Evolutionary conservation across 805 yeast species (phyloP), one percentile per base, ranked within the genome.

Genomic region (Candida ponderosae): DNA sequence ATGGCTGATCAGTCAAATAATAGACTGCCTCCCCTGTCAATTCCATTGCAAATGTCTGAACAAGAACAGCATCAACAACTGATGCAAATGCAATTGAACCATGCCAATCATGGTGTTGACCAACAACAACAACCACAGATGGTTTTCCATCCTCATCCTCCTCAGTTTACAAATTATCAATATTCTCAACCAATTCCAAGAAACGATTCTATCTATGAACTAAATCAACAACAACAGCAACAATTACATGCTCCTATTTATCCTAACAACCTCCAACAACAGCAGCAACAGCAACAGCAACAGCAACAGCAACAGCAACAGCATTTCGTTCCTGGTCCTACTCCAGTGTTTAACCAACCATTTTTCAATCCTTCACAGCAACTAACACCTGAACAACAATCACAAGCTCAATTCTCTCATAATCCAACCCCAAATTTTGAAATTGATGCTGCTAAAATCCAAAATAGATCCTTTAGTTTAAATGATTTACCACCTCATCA

Each of bases 231-330:
- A 14, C 29, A 23, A 15, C 34, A 32, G 18, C 34, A 32, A 26
- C 35, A 33, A 18, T 19, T n/a, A 18, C 31, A 35, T 13, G 19
- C 11, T 17, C 38, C 30, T 15, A 18, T 18, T 33, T 30, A 30
- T 21, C 29, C 21, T 18, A 30, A 36, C 16, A 23, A n/a, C 9
- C 35, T 13, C 10, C 34, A 19, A 11, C 32, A 29, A 14, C 34
- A 30, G 9, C 31, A 29, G 9, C 34, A 34, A 23, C 34, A 28
- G 18, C 40, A 27, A 10, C 32, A 31, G 18, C 40, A 35, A n/a
- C 38, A 35, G 18, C 30, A 32, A 18, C 43, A 37, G 26, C 38
- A 29, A 30, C 43, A 40, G 28, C 33, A 24, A 6, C 31, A 38
- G 21, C 42, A 36, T 18, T 8, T 8, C 24, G 7, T 21, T 21